A percentile compares a stretch with the other conserved stretches of the same genome.
These are phyloP conservation scores for Xylaria nigripes DNA, from an alignment of 495 filamentous ascomycete species.

Conservation along the genomic window DNA sequence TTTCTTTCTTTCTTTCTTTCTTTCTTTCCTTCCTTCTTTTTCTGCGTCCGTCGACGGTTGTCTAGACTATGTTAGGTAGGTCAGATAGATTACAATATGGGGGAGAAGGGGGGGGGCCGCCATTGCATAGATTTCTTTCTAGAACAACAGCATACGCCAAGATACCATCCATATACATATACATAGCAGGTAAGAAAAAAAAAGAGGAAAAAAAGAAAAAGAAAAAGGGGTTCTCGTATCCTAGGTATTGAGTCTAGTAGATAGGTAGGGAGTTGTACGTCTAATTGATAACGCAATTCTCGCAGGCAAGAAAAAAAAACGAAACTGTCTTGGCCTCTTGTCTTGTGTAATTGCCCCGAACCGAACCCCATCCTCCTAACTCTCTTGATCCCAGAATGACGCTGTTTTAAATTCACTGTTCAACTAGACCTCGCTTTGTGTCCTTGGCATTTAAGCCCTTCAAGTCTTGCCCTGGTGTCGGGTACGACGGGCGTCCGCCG, in stretches of 20 bases:
- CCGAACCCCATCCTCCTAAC: neutral
- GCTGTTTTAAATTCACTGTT: neutral
- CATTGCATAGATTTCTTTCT: no score
- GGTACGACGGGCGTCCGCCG: slow-evolving; percentile 56
- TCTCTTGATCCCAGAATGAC: slow-evolving; percentile 9
- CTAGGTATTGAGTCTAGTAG: neutral
- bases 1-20: no score
- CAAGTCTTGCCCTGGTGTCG: slow-evolving; percentile 34
- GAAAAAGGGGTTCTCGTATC: neutral
- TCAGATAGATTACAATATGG: no score
- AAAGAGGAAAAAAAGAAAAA: no score
- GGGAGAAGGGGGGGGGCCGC: no score
- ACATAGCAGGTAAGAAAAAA: no score
- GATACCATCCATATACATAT: no score
- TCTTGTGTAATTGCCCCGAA: neutral
- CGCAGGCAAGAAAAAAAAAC: neutral
- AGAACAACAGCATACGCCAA: no score
- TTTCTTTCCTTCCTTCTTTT: no score
- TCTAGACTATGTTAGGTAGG: no score
- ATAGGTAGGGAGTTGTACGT: neutral
- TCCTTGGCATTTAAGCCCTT: slow-evolving; percentile 46
- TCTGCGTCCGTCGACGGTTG: no score
- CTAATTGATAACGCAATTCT: neutral
- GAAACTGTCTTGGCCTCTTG: neutral
- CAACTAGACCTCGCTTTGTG: slow-evolving; percentile 41